phyloP scores from a whole-genome alignment of 2,329 filamentous ascomycete genomes.

The Aureobasidium sp. region DNA sequence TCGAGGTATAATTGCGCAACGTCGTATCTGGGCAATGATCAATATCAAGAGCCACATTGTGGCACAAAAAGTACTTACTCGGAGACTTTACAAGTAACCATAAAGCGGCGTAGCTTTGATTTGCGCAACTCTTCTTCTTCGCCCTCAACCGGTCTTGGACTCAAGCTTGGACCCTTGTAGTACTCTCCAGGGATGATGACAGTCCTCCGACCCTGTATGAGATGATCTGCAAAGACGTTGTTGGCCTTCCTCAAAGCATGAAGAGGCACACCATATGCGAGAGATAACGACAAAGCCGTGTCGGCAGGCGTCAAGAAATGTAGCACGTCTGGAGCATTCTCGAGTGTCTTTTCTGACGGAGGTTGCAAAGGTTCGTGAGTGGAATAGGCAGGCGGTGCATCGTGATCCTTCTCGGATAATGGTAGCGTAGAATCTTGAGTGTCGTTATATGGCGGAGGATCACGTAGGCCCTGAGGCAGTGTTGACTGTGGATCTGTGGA shows the following conservation, averaged over 20 bases:
- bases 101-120: constrained; percentile 65
- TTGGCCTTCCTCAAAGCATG: constrained; percentile 59
- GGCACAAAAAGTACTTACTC: constrained; percentile 46
- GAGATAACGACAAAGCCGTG: constrained; percentile 58
- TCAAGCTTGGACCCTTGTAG: constrained; percentile 61
- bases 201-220: constrained; percentile 62
- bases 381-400: constrained; percentile 41
- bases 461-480: constrained; percentile 57
- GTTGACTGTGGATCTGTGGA: constrained; percentile 51
- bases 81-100: constrained; percentile 69
- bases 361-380: constrained; percentile 26
- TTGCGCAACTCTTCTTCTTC: constrained; percentile 69
- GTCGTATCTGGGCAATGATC: constrained; percentile 49
- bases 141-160: constrained; percentile 63
- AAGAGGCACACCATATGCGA: constrained; percentile 64
- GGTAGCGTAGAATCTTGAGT: constrained; percentile 20
- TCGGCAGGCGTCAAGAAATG: constrained; percentile 71
- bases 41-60: constrained; percentile 20
- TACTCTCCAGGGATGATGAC: constrained; percentile 64
- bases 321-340: constrained; percentile 55
- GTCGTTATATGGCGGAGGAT: constrained; percentile 58
- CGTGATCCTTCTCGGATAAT: constrained; percentile 21
- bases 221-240: constrained; percentile 62
- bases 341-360: constrained; percentile 28
- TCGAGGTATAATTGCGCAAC: constrained; percentile 69